Evolutionary conservation across 371 early-diverging fungal species (phyloP).

Genomic region (Lichtheimia ornata): DNA sequence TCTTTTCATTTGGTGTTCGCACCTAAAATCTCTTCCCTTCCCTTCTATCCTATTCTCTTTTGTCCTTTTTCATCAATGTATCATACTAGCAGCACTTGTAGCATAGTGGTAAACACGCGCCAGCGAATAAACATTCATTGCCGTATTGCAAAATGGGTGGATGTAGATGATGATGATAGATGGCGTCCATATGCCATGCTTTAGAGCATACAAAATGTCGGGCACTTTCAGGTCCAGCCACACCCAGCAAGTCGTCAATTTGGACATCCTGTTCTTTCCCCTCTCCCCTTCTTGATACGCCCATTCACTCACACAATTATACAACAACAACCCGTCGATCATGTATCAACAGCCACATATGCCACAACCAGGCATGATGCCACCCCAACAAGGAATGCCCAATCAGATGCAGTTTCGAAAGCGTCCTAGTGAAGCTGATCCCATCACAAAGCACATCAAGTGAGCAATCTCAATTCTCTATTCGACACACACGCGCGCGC

Average conservation of each 20-base stretch:
- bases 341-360: constrained; percentile 29
- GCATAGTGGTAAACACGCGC: too few relatives aligned
- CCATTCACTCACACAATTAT: too few relatives aligned
- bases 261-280: too few relatives aligned
- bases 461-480: constrained; percentile 11
- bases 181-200: too few relatives aligned
- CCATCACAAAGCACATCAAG: constrained; percentile 44
- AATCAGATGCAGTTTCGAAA: constrained; percentile 31
- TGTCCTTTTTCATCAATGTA: too few relatives aligned
- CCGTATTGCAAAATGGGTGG: background rate
- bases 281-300: too few relatives aligned
- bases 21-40: background rate
- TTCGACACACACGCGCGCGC: background rate
- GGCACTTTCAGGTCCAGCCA: too few relatives aligned
- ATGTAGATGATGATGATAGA: background rate
- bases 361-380: constrained; percentile 22
- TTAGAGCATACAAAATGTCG: too few relatives aligned
- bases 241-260: too few relatives aligned
- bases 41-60: too few relatives aligned
- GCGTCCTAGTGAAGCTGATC: constrained; percentile 39
- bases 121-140: background rate
- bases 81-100: too few relatives aligned
- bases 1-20: constrained; percentile 48
- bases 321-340: constrained; percentile 23
- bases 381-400: constrained; percentile 21